Evolutionary conservation across 352 stramenopile species (phyloP), one percentile per base, ranked within the genome.

Genomic region (Globisporangium spiculum): DNA sequence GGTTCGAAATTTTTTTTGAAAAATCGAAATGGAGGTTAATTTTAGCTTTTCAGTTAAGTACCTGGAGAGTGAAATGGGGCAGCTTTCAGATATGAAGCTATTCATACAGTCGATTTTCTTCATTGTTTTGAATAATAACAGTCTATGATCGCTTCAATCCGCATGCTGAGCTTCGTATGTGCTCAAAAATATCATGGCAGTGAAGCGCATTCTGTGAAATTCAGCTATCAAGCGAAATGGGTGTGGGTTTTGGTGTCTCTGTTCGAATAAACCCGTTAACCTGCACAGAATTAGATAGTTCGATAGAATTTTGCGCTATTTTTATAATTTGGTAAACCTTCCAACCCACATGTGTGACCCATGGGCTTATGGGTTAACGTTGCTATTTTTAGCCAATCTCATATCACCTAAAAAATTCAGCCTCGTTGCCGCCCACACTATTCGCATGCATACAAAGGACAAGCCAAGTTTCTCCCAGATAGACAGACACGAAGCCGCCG

Each of bases 381-480:
- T 10, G 54, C 30, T 27, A 24, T 48, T 60, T 60, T 41, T 26
- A 46, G 30, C 27, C 27, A 36, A 32, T 10, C 53, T 59, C 26
- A 14, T 9, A n/a, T 56, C 50, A 6, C 50, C 16, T 10, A 59
- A 59, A 61, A 61, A n/a, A n/a, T 61, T 61, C 55, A 61, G 55
- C 55, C 55, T 61, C 27, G 55, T 61, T 30, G 55, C 55, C 55
- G 55, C 55, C 16, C 41, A n/a, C 41, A 50, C 38, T 48, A 20
- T 60, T 7, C 30, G 53, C 30, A 10, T 27, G n/a, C 30, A 46
- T 7, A 18, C 4, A 60, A 18, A 44, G 16, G n/a, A 61, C 27
- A 61, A 44, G 55, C 30, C 55, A 46, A 61, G 24, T 55, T 55
- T 54, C 59, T n/a, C 59, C 59, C 22, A 56, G n/a, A 20, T 14